Evolutionary conservation across 129 eudicot species (phyloP).

Genomic region (Escallonia rubra): DNA sequence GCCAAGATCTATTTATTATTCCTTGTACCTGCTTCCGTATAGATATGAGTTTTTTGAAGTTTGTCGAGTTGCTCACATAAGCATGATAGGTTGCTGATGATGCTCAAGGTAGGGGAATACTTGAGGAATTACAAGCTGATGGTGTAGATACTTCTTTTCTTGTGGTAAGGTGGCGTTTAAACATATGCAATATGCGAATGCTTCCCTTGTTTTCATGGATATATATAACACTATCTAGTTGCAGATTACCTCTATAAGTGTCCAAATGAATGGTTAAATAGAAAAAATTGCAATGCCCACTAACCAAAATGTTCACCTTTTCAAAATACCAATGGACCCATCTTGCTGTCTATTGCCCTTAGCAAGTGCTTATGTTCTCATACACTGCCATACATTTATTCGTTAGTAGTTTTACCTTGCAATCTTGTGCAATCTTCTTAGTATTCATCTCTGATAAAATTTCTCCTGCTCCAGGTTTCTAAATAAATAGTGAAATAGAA

Average conservation of each 20-base stretch:
- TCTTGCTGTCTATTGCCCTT: not conserved
- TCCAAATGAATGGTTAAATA: too few species aligned
- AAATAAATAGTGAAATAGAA: too few species aligned
- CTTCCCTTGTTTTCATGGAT: not conserved
- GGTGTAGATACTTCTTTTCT: conserved; percentile 80
- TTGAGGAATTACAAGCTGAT: conserved; percentile 86
- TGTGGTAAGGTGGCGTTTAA: conserved; percentile 36
- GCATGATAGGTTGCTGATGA: conserved; percentile 75
- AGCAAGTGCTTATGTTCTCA: not conserved
- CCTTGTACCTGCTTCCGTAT: too few species aligned
- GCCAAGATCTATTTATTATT: too few species aligned
- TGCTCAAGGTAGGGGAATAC: conserved; percentile 87
- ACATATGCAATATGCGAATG: not conserved
- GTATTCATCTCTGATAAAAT: conserved; percentile 4
- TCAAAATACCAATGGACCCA: not conserved
- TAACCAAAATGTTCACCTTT: not conserved
- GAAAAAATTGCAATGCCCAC: not conserved
- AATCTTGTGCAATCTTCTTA: not conserved
- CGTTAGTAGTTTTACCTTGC: not conserved
- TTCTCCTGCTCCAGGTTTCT: not conserved
- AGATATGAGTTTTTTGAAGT: not conserved
- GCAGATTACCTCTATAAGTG: not conserved
- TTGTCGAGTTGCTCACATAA: not conserved
- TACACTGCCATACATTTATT: not conserved
- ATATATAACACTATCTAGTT: not conserved